Conservation (phyloP, 495 filamentous ascomycete genomes). For the Pyronema omphalodes region DNA sequence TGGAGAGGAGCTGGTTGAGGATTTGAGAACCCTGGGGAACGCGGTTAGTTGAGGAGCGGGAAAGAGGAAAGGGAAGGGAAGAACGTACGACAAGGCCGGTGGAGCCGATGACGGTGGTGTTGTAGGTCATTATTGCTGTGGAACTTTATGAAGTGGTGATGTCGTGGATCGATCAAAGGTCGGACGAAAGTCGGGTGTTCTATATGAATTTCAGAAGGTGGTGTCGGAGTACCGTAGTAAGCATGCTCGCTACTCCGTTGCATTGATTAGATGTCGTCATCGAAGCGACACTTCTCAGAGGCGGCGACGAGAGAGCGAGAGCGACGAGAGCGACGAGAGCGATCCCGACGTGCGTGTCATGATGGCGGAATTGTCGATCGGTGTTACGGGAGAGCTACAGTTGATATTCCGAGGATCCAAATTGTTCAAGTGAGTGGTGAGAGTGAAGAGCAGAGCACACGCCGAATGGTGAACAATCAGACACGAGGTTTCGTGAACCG, state of each 20-base stretch:
- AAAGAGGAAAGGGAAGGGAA: neutral
- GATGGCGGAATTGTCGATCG: too few species aligned
- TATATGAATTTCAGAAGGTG: neutral
- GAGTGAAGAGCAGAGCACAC: too few species aligned
- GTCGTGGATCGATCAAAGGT: neutral
- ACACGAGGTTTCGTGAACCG: too few species aligned
- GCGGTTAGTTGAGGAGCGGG: neutral
- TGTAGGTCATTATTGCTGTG: neutral
- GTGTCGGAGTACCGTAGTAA: neutral
- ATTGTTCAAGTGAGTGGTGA: too few species aligned
- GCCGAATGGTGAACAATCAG: too few species aligned
- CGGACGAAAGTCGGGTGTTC: neutral
- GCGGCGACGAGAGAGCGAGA: too few species aligned
- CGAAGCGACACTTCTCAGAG: neutral
- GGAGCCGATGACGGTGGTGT: conserved; percentile 10
- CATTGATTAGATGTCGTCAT: neutral
- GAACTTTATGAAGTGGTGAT: neutral
- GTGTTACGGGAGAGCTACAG: too few species aligned
- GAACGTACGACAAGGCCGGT: conserved; percentile 18
- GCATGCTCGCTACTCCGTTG: neutral
- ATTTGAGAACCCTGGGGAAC: conserved; percentile 33
- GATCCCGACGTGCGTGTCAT: too few species aligned
- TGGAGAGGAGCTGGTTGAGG: conserved; percentile 34
- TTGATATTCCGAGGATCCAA: too few species aligned
- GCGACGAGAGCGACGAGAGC: too few species aligned